A percentile compares a stretch with the other conserved stretches of the same genome.
These are phyloP conservation scores for Sclerotinia nivalis DNA, from an alignment of 2,329 filamentous ascomycete species.

Conservation along the genomic window DNA sequence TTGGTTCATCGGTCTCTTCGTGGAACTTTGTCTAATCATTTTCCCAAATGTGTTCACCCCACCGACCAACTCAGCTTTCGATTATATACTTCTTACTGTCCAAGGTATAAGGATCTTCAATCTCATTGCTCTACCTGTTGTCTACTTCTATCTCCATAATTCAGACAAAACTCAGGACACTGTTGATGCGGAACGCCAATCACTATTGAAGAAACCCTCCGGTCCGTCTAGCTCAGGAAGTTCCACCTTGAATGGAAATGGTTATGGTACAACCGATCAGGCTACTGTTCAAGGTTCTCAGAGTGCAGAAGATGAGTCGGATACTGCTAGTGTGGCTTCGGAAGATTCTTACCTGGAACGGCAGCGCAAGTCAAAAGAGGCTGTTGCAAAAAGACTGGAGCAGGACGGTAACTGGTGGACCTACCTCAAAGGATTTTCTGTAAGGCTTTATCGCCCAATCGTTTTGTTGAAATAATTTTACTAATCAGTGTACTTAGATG, in stretches of 20 bases:
- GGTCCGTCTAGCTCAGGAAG: slow-evolving; percentile 38
- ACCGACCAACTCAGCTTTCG: slow-evolving; percentile 32
- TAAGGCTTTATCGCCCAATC: slow-evolving; percentile 31
- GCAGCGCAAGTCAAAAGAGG: slow-evolving; percentile 56
- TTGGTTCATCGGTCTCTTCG: slow-evolving; percentile 58
- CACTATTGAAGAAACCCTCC: slow-evolving; percentile 52
- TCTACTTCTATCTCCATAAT: slow-evolving; percentile 40
- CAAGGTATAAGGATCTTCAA: slow-evolving; percentile 38
- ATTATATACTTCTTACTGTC: slow-evolving; percentile 32
- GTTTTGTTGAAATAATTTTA: neutral
- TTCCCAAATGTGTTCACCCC: slow-evolving; percentile 40
- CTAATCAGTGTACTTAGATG: slow-evolving; percentile 48
- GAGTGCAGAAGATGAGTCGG: slow-evolving; percentile 23
- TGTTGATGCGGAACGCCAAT: slow-evolving; percentile 58
- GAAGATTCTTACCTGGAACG: slow-evolving; percentile 58
- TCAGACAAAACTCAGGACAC: slow-evolving; percentile 39
- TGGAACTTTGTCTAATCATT: slow-evolving; percentile 53
- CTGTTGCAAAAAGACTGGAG: slow-evolving; percentile 67
- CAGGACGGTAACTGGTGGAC: slow-evolving; percentile 75
- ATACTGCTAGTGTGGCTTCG: slow-evolving; percentile 40
- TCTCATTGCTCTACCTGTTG: slow-evolving; percentile 43
- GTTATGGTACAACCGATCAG: slow-evolving; percentile 36
- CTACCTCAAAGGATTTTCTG: slow-evolving; percentile 72
- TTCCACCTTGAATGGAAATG: slow-evolving; percentile 31
- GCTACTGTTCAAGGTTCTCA: slow-evolving; percentile 30